Base-by-base conservation (phyloP, 2,329 filamentous ascomycete genomes). In the Cladosporium sphaerospermum region DNA sequence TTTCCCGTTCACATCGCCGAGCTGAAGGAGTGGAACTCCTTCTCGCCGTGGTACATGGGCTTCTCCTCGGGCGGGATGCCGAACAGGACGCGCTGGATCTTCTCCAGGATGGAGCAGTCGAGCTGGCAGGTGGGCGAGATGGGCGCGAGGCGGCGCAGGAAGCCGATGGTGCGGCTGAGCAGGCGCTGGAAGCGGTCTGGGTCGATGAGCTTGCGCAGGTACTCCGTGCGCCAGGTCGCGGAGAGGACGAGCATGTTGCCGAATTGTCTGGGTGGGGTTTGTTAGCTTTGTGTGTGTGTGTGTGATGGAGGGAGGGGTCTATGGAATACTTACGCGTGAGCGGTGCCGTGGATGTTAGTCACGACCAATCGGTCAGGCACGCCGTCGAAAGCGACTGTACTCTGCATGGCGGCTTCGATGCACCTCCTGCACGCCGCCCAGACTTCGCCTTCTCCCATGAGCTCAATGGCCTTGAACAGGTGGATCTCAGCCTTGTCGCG, bases 341-440 rank as follows among this genome's bases (percentile, higher is more conserved):
- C 87, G 14, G 92, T 97, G 49, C 92, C 91, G 71, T 96, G 95
- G 19, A 96, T 85, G 63, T 96, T 97, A n/a, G 92, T 97, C 52
- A 97, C 84, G 48, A 96, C 85, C 74, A 88, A 64, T 70, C 76
- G 61, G 77, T 80, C 57, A 78, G 85, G 64, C 74, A 86, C 68
- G 77, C 88, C 76, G 66, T 87, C 81, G 66, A 97, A 95, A 1
- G 90, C 89, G 52, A 83, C 80, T 0, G 92, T 97, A 67, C 92
- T 96, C 65, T 86, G 78, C 50, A 96, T 83, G 1, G 95, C 82
- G 6, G 89, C 88, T 41, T 82, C 75, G 53, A 93, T 79, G 55
- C 86, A 89, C 32, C 64, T 67, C 57, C 62, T 62, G 40, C 65
- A 65, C 9, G 63, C 64, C n/a, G 55, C 45, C 55, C 62, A 66